Evolutionary conservation across 1,139 yeast genomes (phyloP), one percentile per base, ranked within the genome.

Genomic region (Candida sojae): DNA sequence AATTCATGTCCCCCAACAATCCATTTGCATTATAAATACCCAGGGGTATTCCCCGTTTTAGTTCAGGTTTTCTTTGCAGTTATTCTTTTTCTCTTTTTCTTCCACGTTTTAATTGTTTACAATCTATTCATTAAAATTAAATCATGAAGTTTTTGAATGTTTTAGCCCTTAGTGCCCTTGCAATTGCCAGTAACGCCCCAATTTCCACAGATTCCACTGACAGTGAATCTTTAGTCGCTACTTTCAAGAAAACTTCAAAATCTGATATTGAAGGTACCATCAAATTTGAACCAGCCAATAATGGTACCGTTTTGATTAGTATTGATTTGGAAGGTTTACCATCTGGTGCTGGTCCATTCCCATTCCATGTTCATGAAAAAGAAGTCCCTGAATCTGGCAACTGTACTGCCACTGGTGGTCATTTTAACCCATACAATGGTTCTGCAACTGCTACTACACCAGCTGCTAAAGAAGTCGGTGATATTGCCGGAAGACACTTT

Each of bases 401-500:
- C 58, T 75, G 80, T 61, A 61, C 67, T 33, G 77, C 67, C 36
- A 71, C 79, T 28, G 48, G 49, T 42, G 65, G 52, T 23, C 77
- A 72, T 58, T 70, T 74, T 54, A 66, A 75, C 56, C 79, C 79
- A 36, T 74, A 59, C 63, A 56, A 60, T 45, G 79, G 79, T 26
- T 50, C 57, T 30, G 56, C 56, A 5, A 61, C 59, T 37, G 64
- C 71, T 29, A 60, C 69, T 21, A 48, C 57, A 12, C 53, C 61
- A 9, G 64, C 63, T 12, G 65, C 58, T 32, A 55, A 54, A 51
- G 75, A 73, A 57, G 68, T 68, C 38, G 76, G 79, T 45, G 78
- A 74, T 54, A 70, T 75, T 52, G 63, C 77, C 29, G 77, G 77
- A 43, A 72, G 68, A 58, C 74, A 73, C 56, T 78, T 78, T 35